Percentiles rank a stretch among this genome's conserved stretches.
These are phyloP conservation scores for Colletotrichum sp. DNA, from an alignment of 2,329 filamentous ascomycete genomes.

Conservation along the genomic window DNA sequence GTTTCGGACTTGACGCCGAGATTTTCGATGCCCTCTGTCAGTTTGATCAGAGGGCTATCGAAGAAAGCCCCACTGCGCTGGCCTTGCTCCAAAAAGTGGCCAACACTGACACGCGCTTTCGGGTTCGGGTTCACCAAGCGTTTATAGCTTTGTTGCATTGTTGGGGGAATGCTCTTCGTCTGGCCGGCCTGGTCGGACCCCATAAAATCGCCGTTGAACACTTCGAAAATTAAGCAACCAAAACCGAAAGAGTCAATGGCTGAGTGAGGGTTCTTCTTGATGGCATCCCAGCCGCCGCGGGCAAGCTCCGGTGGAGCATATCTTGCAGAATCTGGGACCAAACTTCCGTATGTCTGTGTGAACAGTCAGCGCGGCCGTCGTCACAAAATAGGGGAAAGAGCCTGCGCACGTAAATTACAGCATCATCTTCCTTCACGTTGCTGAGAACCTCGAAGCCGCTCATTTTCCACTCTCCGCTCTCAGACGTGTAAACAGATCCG, in stretches of 20 bases:
- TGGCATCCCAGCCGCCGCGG: constrained; percentile 87
- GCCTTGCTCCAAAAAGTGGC: constrained; percentile 89
- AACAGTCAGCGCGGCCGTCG: constrained; percentile 12
- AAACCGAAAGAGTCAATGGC: constrained; percentile 90
- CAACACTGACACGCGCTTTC: constrained; percentile 83
- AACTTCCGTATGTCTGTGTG: constrained; percentile 77
- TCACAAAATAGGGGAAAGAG: background rate
- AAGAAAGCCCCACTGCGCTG: constrained; percentile 85
- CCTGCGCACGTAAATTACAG: constrained; percentile 71
- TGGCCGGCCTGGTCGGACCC: constrained; percentile 82
- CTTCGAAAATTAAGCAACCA: constrained; percentile 84
- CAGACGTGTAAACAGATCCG: constrained; percentile 88
- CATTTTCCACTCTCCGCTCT: constrained; percentile 97
- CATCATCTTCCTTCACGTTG: constrained; percentile 95
- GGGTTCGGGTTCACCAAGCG: constrained; percentile 87
- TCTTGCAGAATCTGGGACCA: constrained; percentile 82
- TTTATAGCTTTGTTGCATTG: constrained; percentile 91
- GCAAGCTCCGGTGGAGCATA: constrained; percentile 89
- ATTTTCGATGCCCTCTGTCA: constrained; percentile 92
- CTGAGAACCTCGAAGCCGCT: constrained; percentile 93
- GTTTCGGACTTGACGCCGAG: constrained; percentile 84
- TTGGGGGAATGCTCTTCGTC: constrained; percentile 83
- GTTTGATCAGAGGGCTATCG: constrained; percentile 87
- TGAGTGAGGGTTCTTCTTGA: constrained; percentile 81
- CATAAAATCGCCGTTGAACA: constrained; percentile 85